A percentile compares a stretch with the other conserved stretches of the same genome.
These are phyloP conservation scores for Diddensiella santjacobensis DNA, from an alignment of 805 yeast genomes.

Conservation along the genomic window DNA sequence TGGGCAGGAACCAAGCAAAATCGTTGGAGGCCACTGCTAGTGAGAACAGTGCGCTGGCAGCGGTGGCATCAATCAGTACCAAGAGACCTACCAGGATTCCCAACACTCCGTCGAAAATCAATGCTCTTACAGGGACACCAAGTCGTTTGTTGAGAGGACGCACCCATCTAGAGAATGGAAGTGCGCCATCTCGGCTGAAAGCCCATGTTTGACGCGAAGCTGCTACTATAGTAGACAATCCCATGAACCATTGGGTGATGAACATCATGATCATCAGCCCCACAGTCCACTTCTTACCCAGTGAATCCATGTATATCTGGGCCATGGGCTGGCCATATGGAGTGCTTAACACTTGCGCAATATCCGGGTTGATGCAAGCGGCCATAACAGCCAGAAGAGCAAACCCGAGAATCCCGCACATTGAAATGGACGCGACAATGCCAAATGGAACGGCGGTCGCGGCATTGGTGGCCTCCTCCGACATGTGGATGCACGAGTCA, in stretches of 20 bases:
- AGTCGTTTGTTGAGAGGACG: constrained; percentile 53
- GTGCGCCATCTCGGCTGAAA: constrained; percentile 71
- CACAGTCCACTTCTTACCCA: constrained; percentile 63
- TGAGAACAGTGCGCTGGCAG: constrained; percentile 66
- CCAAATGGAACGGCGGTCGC: constrained; percentile 62
- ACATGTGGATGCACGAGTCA: constrained; percentile 68
- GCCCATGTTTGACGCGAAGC: constrained; percentile 72
- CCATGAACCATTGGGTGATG: constrained; percentile 63
- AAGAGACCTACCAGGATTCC: constrained; percentile 54
- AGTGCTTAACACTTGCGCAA: constrained; percentile 41
- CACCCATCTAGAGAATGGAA: constrained; percentile 56
- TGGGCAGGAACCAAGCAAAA: constrained; percentile 61
- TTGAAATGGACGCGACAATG: constrained; percentile 53
- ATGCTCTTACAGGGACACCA: constrained; percentile 65
- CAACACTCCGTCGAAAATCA: constrained; percentile 49
- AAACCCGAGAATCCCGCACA: constrained; percentile 59
- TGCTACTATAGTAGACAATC: constrained; percentile 58
- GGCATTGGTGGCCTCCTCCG: constrained; percentile 67
- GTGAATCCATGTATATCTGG: constrained; percentile 56
- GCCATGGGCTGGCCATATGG: constrained; percentile 61
- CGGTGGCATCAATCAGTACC: constrained; percentile 54
- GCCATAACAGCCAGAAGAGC: constrained; percentile 48
- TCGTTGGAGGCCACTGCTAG: constrained; percentile 60
- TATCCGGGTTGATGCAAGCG: constrained; percentile 49
- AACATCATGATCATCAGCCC: constrained; percentile 58